Evolutionary conservation across 805 yeast species (phyloP).

Genomic region (Candida incommunis): DNA sequence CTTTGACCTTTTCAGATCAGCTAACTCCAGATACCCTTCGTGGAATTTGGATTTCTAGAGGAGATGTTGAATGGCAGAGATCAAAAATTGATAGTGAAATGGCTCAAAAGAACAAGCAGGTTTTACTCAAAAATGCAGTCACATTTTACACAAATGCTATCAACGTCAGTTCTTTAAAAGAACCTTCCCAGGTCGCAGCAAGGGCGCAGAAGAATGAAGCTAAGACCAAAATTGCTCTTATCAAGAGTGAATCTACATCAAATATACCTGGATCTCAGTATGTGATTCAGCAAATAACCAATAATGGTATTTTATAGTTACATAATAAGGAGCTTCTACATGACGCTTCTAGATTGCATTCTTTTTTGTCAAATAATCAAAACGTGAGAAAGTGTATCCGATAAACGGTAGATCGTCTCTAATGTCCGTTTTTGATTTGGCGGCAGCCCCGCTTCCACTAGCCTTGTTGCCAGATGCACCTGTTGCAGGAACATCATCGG

Average conservation of each 20-base stretch:
- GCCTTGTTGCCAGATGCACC: slow-evolving; percentile 10
- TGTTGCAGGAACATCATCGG: slow-evolving; percentile 65
- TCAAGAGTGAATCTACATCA: background rate
- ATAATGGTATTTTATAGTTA: background rate
- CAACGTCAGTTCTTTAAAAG: background rate
- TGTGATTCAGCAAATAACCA: background rate
- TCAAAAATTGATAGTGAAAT: background rate
- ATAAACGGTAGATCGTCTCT: slow-evolving; percentile 92
- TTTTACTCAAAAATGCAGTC: background rate
- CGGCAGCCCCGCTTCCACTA: slow-evolving; percentile 25
- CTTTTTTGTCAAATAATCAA: slow-evolving; percentile 65
- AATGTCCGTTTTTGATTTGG: slow-evolving; percentile 42
- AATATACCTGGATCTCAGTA: background rate
- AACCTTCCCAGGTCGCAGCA: background rate
- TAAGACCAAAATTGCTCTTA: background rate
- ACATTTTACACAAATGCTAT: background rate
- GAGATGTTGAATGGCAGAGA: slow-evolving; percentile 1
- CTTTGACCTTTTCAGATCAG: background rate
- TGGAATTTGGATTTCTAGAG: background rate
- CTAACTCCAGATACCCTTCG: background rate
- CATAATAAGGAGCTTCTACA: background rate
- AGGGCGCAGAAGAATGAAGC: background rate
- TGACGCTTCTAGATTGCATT: slow-evolving; percentile 17
- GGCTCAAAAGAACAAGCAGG: background rate
- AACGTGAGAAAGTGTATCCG: slow-evolving; percentile 92